Base-by-base conservation (phyloP, 495 filamentous ascomycete genomes). In the Penicillium silybi region DNA sequence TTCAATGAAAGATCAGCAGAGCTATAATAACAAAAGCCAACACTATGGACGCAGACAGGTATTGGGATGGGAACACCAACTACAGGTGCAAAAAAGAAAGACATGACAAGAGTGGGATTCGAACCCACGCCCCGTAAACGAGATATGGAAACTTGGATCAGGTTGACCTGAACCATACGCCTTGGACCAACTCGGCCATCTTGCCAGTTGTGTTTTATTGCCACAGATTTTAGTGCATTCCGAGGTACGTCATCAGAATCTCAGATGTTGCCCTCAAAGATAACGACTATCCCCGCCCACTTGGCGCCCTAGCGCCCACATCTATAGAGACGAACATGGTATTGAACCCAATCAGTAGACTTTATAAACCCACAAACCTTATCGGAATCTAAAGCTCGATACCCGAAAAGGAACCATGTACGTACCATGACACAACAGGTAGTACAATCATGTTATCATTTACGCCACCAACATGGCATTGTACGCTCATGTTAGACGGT, bases 41-140 rank as follows among this genome's bases (percentile, higher is more conserved):
- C n/a, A n/a, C n/a, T n/a, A n/a, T n/a, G n/a, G n/a, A n/a, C n/a
- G n/a, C n/a, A n/a, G n/a, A n/a, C n/a, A n/a, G n/a, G n/a, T n/a
- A n/a, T n/a, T n/a, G n/a, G n/a, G n/a, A n/a, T n/a, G n/a, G n/a
- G n/a, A n/a, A n/a, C n/a, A n/a, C n/a, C n/a, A n/a, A n/a, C n/a
- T n/a, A n/a, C n/a, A n/a, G n/a, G n/a, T n/a, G n/a, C n/a, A 44
- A 44, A 43, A 51, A 22, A 44, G 20, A 42, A 22, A 27, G 16
- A 15, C 8, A 55, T 73, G 70, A 71, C 63, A 71, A 71, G 68
- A 71, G 70, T 71, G 70, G 63, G 70, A 71, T 73, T 73, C 64
- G 70, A 73, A 73, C 69, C 62, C 69, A 70, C 67, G 68, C 68
- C 68, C 50, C 50, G 45, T 49, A 39, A 39, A 39, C 37, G 37